These are phyloP conservation scores for Lobosporangium transversale DNA, from an alignment of 192 early-diverging fungal genomes.

Conservation along the genomic window DNA sequence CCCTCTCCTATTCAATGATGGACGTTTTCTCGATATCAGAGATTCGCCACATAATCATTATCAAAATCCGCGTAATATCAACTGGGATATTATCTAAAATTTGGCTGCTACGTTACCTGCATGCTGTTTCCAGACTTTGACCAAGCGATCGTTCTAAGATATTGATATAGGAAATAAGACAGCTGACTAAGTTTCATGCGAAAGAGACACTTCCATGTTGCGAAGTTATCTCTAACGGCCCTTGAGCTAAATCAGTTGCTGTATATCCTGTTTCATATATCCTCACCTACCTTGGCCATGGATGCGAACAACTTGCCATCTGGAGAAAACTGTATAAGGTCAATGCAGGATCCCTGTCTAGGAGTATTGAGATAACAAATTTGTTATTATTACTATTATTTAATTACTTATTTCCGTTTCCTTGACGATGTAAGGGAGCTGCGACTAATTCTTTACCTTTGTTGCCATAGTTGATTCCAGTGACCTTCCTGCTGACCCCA, in stretches of 20 bases:
- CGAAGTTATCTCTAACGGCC: no score
- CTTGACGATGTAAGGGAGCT: no score
- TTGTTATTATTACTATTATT: no score
- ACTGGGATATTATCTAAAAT: neutral
- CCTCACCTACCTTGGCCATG: constrained; percentile 59
- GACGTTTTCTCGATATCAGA: no score
- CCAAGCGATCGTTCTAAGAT: constrained; percentile 66
- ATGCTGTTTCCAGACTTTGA: constrained; percentile 71
- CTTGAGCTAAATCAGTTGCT: neutral
- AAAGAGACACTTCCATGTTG: no score
- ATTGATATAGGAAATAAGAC: neutral
- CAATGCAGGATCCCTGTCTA: constrained; percentile 53
- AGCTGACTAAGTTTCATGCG: neutral
- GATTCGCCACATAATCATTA: neutral
- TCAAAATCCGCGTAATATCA: neutral
- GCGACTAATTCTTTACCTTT: constrained; percentile 38
- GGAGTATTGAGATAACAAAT: neutral
- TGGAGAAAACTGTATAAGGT: constrained; percentile 67
- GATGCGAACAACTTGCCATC: constrained; percentile 70
- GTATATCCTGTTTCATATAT: neutral
- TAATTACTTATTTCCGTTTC: no score
- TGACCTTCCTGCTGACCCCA: constrained; percentile 35
- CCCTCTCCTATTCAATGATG: constrained; percentile 5
- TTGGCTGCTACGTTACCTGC: constrained; percentile 5
- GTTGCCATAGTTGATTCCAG: constrained; percentile 56